A percentile compares a stretch with the other conserved stretches of the same genome.
Evolutionary conservation across 2,329 filamentous ascomycete genomes (phyloP).

Genomic region (Fusarium robinianum): DNA sequence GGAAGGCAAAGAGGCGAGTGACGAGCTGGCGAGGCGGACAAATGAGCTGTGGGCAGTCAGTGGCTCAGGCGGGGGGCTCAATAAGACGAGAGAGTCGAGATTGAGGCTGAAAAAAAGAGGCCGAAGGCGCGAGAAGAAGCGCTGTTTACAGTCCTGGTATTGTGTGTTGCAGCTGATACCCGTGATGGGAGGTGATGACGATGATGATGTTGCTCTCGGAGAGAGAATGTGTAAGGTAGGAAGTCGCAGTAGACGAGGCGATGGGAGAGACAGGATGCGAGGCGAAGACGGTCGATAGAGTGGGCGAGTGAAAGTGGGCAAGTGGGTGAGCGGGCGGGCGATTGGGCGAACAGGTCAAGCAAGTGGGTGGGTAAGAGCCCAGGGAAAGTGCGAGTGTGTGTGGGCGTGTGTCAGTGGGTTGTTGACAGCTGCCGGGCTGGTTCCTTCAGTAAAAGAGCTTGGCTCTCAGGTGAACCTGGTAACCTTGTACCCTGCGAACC

Average conservation of each 20-base stretch:
- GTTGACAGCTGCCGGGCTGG: slow-evolving; percentile 36
- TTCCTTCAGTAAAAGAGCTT: slow-evolving; percentile 30
- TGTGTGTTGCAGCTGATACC: neutral
- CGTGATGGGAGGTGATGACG: slow-evolving; percentile 20
- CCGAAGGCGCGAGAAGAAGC: slow-evolving; percentile 6
- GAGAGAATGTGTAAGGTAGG: slow-evolving; percentile 24
- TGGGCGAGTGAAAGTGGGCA: slow-evolving; percentile 30
- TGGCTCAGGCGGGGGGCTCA: slow-evolving; percentile 31
- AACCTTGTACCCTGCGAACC: slow-evolving; percentile 24
- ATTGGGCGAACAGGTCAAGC: slow-evolving; percentile 10
- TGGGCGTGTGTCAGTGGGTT: slow-evolving; percentile 31
- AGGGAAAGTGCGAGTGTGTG: slow-evolving; percentile 31
- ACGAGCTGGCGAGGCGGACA: slow-evolving; percentile 23
- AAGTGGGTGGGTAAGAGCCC: slow-evolving; percentile 29
- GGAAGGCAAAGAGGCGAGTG: slow-evolving; percentile 30
- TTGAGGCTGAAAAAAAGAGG: slow-evolving; percentile 28
- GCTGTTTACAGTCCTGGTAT: neutral
- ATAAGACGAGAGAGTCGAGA: slow-evolving; percentile 23
- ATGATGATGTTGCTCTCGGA: slow-evolving; percentile 27
- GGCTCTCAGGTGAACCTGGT: slow-evolving; percentile 33
- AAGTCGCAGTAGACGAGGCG: slow-evolving; percentile 28
- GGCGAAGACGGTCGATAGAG: slow-evolving; percentile 33
- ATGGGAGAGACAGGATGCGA: slow-evolving; percentile 30
- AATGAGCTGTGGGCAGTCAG: slow-evolving; percentile 31
- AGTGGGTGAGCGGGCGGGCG: slow-evolving; percentile 14